Evolutionary conservation across 2,329 filamentous ascomycete species (phyloP).

Genomic region (Xylariaceae sp.): DNA sequence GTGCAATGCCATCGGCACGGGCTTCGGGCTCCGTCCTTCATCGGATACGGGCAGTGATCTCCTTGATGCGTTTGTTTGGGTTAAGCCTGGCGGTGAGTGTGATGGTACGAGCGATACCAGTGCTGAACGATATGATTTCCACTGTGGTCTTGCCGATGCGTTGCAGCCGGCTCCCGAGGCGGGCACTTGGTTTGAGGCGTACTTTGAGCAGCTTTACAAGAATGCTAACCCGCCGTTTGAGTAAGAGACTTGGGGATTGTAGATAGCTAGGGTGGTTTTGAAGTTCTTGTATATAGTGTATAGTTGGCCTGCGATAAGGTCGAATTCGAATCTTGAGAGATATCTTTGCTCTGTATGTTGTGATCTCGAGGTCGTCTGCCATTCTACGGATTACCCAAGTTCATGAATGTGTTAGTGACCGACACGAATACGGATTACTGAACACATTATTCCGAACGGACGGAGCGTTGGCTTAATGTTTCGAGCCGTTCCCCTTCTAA

Average conservation of each 20-base stretch:
- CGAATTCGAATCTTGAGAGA: no score
- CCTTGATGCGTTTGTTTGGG: slow-evolving; percentile 57
- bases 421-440: no score
- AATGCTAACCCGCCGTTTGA: slow-evolving; percentile 51
- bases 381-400: no score
- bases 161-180: slow-evolving; percentile 64
- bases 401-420: no score
- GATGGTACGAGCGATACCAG: slow-evolving; percentile 38
- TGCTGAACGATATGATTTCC: slow-evolving; percentile 44
- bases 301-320: no score
- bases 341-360: no score
- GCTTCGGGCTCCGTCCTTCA: slow-evolving; percentile 52
- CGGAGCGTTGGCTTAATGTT: no score
- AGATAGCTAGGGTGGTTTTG: background rate
- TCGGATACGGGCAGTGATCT: slow-evolving; percentile 48
- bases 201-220: slow-evolving; percentile 52
- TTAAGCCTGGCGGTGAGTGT: slow-evolving; percentile 54
- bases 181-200: slow-evolving; percentile 61
- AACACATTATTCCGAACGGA: no score
- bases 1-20: slow-evolving; percentile 55
- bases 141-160: slow-evolving; percentile 50
- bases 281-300: no score
- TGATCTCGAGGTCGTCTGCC: no score
- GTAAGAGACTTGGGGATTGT: slow-evolving; percentile 2
- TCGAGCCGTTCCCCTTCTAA: no score